A percentile compares a stretch with the other conserved stretches of the same genome.
These are phyloP conservation scores for Decorospora gaudefroyi DNA, from an alignment of 2,329 filamentous ascomycete species.

Conservation along the genomic window DNA sequence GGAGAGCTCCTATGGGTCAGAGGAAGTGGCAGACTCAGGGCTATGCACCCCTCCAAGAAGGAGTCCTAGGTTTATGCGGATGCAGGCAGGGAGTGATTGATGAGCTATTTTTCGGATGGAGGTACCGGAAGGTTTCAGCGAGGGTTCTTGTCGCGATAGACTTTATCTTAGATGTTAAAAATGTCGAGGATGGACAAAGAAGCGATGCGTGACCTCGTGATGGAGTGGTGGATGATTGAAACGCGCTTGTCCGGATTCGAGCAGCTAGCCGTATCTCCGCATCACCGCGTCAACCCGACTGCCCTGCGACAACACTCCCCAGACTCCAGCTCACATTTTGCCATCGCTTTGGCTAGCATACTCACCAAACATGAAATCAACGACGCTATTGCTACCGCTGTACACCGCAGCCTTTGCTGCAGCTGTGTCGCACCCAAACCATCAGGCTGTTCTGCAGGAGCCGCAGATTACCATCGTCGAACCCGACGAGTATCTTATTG, in stretches of 20 bases:
- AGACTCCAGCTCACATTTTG: constrained; percentile 6
- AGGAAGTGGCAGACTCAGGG: not conserved
- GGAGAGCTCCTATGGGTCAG: not conserved
- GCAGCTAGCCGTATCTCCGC: constrained; percentile 13
- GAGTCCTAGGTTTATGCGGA: not conserved
- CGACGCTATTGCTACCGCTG: constrained; percentile 40
- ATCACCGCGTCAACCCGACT: constrained; percentile 14
- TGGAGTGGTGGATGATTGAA: constrained; percentile 7
- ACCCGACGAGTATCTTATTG: constrained; percentile 63
- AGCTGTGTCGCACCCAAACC: constrained; percentile 32
- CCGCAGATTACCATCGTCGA: constrained; percentile 35
- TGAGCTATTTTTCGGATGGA: no score
- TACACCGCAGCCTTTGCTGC: constrained; percentile 37
- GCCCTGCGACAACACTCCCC: constrained; percentile 29
- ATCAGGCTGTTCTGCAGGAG: constrained; percentile 39
- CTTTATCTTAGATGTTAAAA: not conserved
- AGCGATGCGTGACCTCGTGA: constrained; percentile 12
- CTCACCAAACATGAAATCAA: constrained; percentile 39
- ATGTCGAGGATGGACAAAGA: not conserved
- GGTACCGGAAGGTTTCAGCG: no score
- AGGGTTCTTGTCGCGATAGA: no score
- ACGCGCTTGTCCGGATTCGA: constrained; percentile 7
- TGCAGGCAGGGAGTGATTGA: no score
- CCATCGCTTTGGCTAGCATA: constrained; percentile 2
- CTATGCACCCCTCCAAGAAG: not conserved